Percentiles rank a stretch among this genome's conserved stretches.
phyloP scores from a whole-genome alignment of 2,329 filamentous ascomycete species.

The Thermoascus crustaceus region DNA sequence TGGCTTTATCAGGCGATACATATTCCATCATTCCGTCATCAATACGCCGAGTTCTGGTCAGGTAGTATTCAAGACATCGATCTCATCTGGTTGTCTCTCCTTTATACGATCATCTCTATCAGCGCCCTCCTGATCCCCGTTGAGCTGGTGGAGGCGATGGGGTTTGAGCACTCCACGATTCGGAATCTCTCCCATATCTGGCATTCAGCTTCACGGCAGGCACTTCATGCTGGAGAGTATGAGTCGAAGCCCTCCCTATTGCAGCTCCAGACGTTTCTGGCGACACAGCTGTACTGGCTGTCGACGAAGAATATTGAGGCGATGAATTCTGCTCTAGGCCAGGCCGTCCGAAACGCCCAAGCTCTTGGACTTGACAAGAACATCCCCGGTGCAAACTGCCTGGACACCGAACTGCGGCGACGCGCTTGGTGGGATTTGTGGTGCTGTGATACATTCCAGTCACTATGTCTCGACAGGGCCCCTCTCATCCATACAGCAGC shows the following conservation, averaged over 20 bases:
- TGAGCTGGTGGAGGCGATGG: constrained; percentile 15
- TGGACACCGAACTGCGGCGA: constrained; percentile 17
- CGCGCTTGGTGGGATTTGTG: constrained; percentile 19
- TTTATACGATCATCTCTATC: constrained; percentile 22
- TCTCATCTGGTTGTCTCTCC: constrained; percentile 23
- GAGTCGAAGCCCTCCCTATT: constrained; percentile 19
- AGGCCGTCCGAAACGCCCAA: constrained; percentile 18
- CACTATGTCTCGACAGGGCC: constrained; percentile 17
- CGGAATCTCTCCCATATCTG: constrained; percentile 19
- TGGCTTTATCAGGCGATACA: constrained; percentile 22
- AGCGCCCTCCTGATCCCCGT: constrained; percentile 20
- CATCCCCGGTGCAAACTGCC: constrained; percentile 8
- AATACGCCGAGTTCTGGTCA: constrained; percentile 21
- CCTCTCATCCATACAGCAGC: constrained; percentile 17
- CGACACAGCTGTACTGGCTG: constrained; percentile 24
- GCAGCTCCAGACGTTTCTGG: constrained; percentile 21
- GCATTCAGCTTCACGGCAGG: constrained; percentile 22
- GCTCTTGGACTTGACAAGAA: constrained; percentile 17
- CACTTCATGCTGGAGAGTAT: constrained; percentile 19
- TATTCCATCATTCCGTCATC: constrained; percentile 14
- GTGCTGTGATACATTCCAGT: constrained; percentile 18
- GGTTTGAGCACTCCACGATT: constrained; percentile 10
- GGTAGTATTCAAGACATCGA: constrained; percentile 16
- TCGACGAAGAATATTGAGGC: constrained; percentile 24
- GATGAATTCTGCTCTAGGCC: constrained; percentile 21